Percentiles rank a stretch among this genome's conserved stretches.
phyloP scores from a whole-genome alignment of 306 rosid genomes.

The Oxytropis ochrocephala region DNA sequence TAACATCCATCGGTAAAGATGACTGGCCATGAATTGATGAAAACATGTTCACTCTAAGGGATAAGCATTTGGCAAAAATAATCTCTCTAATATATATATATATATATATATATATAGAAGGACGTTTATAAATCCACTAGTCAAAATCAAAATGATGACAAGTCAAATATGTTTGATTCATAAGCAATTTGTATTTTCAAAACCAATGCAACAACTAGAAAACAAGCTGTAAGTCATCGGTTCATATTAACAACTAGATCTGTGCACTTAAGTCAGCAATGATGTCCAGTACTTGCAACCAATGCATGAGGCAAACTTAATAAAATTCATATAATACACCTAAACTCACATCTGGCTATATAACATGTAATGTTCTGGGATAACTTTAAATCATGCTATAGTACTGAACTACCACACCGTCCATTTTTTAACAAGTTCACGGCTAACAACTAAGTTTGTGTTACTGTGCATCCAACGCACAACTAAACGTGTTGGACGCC shows the following conservation, averaged over 20 bases:
- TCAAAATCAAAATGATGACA: not conserved
- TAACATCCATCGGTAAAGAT: not conserved
- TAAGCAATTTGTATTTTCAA: not conserved
- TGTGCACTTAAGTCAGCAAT: not conserved
- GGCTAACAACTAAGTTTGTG: not conserved
- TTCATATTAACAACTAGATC: not conserved
- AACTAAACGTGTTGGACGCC: no score
- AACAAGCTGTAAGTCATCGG: not conserved
- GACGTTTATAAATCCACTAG: not conserved
- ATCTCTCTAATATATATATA: not conserved
- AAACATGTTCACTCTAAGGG: not conserved
- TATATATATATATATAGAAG: not conserved
- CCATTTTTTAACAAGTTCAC: not conserved
- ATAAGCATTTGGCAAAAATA: not conserved
- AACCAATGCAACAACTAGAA: not conserved
- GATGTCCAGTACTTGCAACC: not conserved
- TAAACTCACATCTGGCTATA: not conserved
- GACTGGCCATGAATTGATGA: not conserved
- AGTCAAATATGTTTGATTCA: not conserved
- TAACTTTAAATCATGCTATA: not conserved
- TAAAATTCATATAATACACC: not conserved
- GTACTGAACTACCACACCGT: not conserved
- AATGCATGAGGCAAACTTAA: not conserved
- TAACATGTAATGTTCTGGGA: not conserved
- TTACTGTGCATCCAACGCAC: no score